Conservation (phyloP, 805 yeast species). For the Diddensiella transvaalensis region DNA sequence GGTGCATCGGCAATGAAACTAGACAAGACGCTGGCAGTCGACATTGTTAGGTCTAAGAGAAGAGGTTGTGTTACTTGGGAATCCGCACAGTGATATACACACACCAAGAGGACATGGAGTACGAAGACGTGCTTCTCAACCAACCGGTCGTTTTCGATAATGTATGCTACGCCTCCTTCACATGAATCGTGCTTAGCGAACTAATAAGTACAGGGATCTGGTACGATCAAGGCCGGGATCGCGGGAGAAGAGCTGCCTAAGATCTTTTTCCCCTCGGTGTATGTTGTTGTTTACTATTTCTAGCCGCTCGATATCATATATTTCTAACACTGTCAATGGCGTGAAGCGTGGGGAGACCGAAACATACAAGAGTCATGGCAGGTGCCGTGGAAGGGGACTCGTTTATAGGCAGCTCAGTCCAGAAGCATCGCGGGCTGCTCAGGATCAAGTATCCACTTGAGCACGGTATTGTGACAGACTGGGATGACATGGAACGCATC, state of each 20-base stretch:
- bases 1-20: slow-evolving; percentile 48
- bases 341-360: slow-evolving; percentile 66
- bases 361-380: slow-evolving; percentile 80
- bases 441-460: slow-evolving; percentile 66
- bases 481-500: slow-evolving; percentile 81
- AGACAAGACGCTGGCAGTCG: slow-evolving; percentile 25
- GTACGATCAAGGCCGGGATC: slow-evolving; percentile 81
- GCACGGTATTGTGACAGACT: slow-evolving; percentile 74
- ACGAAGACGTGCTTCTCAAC: slow-evolving; percentile 43
- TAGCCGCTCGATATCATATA: too few species aligned
- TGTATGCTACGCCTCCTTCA: slow-evolving; percentile 30
- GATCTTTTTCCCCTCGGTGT: slow-evolving; percentile 55
- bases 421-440: slow-evolving; percentile 72
- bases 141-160: slow-evolving; percentile 78
- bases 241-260: slow-evolving; percentile 88
- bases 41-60: not conserved
- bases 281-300: slow-evolving; percentile 24
- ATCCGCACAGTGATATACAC: too few species aligned
- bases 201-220: slow-evolving; percentile 57
- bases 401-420: slow-evolving; percentile 75
- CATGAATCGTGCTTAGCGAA: not conserved
- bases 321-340: too few species aligned
- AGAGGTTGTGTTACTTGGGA: too few species aligned
- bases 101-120: slow-evolving; percentile 21
- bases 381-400: slow-evolving; percentile 60